phyloP scores from a whole-genome alignment of 192 early-diverging fungal species.

The Obelidium mucronatum region DNA sequence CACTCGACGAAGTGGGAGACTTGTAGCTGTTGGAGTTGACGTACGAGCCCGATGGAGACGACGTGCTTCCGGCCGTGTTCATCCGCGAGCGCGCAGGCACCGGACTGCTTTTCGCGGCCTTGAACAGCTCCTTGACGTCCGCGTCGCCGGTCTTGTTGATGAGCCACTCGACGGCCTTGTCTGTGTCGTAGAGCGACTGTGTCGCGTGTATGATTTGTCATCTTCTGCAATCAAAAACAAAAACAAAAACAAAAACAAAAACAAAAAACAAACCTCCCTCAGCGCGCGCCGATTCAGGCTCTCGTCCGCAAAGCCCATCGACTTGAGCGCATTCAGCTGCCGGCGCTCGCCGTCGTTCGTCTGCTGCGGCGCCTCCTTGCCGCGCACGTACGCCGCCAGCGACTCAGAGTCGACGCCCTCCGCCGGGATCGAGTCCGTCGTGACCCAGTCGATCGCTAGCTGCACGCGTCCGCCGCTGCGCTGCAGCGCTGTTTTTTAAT shows the following conservation, averaged over 20 bases:
- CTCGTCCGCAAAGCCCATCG: conserved; percentile 30
- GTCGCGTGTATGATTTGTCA: neutral
- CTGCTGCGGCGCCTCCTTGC: conserved; percentile 2
- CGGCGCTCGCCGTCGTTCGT: neutral
- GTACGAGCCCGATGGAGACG: neutral
- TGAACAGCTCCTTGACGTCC: conserved; percentile 17
- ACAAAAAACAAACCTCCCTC: conserved; percentile 2
- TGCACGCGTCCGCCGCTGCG: conserved; percentile 33
- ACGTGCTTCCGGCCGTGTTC: neutral
- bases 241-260: neutral
- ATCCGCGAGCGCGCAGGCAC: too few species aligned
- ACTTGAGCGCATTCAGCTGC: neutral
- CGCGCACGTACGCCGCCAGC: neutral
- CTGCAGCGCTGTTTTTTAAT: conserved; percentile 11
- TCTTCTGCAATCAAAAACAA: neutral
- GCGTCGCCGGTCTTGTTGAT: conserved; percentile 28
- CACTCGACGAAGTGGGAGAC: neutral
- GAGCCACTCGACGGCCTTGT: conserved; percentile 21
- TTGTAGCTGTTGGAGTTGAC: neutral
- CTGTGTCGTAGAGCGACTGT: neutral
- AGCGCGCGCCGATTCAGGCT: conserved; percentile 13
- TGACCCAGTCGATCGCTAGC: conserved; percentile 36
- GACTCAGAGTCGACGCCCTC: conserved; percentile 8
- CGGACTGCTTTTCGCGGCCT: too few species aligned
- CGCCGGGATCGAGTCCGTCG: conserved; percentile 25